Conservation (phyloP, 2,329 filamentous ascomycete species). For the Fusarium sp. region DNA sequence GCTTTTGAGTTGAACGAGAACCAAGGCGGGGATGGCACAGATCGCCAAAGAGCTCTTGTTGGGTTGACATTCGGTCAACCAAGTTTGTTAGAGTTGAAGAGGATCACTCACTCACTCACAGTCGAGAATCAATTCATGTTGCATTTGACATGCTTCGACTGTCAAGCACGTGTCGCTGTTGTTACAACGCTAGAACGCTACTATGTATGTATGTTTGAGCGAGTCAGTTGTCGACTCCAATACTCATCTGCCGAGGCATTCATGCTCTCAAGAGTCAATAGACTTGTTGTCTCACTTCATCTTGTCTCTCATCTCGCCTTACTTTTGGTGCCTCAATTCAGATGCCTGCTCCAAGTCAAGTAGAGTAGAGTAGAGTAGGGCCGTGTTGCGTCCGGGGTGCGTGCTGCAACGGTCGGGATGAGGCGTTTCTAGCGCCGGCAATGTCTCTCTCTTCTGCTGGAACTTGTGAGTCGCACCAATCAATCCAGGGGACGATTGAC, state of each 20-base stretch:
- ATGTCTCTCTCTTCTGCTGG: constrained; percentile 5
- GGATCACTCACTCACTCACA: background rate
- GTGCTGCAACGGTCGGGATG: constrained; percentile 30
- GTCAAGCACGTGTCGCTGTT: background rate
- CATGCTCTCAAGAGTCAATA: background rate
- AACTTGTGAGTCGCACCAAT: background rate
- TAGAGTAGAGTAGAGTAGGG: background rate
- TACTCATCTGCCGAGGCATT: background rate
- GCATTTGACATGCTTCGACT: background rate
- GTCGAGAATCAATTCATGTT: background rate
- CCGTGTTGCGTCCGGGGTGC: constrained; percentile 28
- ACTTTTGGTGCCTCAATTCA: background rate
- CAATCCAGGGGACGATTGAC: background rate
- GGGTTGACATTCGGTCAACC: background rate
- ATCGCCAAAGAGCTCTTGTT: constrained; percentile 5
- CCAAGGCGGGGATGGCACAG: constrained; percentile 13
- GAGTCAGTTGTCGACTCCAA: background rate
- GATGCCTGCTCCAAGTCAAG: background rate
- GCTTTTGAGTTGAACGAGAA: background rate
- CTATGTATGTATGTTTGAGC: background rate
- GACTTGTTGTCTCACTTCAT: background rate
- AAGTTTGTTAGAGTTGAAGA: background rate
- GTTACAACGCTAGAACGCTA: background rate
- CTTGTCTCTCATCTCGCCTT: constrained; percentile 1
- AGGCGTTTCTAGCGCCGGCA: constrained; percentile 38